Conservation (phyloP, 768 basidiomycete species). For the Boletus rufocinnamomeus region DNA sequence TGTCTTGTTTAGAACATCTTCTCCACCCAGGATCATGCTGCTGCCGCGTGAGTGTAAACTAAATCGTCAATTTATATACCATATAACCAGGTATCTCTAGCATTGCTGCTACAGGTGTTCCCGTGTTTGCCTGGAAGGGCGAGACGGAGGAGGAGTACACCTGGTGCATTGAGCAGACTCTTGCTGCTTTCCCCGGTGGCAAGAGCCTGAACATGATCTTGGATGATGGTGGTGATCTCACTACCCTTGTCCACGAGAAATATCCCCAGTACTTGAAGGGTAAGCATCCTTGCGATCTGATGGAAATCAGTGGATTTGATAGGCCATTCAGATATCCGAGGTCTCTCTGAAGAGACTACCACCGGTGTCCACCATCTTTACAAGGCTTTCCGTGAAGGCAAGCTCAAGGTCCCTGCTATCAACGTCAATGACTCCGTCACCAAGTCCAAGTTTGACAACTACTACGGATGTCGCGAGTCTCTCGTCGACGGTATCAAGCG, state of each 20-base stretch:
- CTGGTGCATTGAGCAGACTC: conserved; percentile 98
- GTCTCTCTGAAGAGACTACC: conserved; percentile 98
- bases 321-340: conserved; percentile 65
- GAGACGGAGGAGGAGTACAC: conserved; percentile 98
- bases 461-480: conserved; percentile 99
- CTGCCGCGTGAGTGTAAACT: conserved; percentile 73
- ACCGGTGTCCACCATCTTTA: conserved; percentile 99
- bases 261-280: conserved; percentile 87
- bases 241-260: conserved; percentile 92
- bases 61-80: neutral
- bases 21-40: conserved; percentile 99
- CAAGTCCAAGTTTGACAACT: conserved; percentile 99
- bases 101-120: conserved; percentile 97
- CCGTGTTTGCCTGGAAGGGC: conserved; percentile 99
- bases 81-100: conserved; percentile 39
- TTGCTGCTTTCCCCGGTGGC: conserved; percentile 83
- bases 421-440: conserved; percentile 99
- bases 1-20: conserved; percentile 80
- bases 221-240: conserved; percentile 98
- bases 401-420: conserved; percentile 96
- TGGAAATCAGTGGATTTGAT: conserved; percentile 1
- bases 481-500: conserved; percentile 99
- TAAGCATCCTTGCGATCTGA: conserved; percentile 29
- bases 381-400: conserved; percentile 96
- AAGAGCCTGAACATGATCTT: conserved; percentile 96